Conservation (phyloP, 2,329 filamentous ascomycete genomes). For the Plenodomus lindquistii region DNA sequence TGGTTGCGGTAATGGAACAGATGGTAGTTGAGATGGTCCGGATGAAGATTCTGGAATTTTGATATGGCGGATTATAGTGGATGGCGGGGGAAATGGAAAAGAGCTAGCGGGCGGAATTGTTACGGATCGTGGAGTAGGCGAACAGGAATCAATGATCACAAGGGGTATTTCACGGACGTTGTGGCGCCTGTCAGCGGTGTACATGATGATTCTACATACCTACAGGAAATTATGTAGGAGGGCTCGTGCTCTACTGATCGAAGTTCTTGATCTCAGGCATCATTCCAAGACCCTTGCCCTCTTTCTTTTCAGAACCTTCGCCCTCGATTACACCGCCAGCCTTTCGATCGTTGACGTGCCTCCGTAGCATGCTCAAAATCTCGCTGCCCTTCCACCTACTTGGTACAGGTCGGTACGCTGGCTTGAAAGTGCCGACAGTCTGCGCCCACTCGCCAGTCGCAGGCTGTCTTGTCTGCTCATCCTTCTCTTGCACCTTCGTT, state of each 20-base stretch:
- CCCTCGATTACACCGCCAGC: conserved; percentile 58
- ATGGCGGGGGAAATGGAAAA: neutral
- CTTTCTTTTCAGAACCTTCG: conserved; percentile 38
- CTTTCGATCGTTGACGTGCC: conserved; percentile 76
- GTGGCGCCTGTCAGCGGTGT: neutral
- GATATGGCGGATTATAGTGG: neutral
- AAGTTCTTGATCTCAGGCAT: conserved; percentile 57
- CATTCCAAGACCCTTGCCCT: conserved; percentile 50
- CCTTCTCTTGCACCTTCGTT: conserved; percentile 49
- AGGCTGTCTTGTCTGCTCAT: conserved; percentile 55
- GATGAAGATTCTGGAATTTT: neutral
- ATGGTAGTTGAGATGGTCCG: neutral
- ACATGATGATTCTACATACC: conserved; percentile 2
- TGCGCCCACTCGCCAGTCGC: conserved; percentile 89
- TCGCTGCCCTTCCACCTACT: conserved; percentile 81
- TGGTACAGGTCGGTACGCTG: conserved; percentile 89
- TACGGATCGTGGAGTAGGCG: neutral
- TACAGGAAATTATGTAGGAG: neutral
- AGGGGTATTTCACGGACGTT: neutral
- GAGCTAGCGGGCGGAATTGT: neutral
- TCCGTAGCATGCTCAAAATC: conserved; percentile 74
- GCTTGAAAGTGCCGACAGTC: conserved; percentile 91
- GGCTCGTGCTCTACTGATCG: conserved; percentile 34
- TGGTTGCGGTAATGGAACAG: neutral
- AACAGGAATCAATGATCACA: neutral